These are phyloP conservation scores for Vicia villosa DNA, from an alignment of 306 rosid species.

Conservation along the genomic window DNA sequence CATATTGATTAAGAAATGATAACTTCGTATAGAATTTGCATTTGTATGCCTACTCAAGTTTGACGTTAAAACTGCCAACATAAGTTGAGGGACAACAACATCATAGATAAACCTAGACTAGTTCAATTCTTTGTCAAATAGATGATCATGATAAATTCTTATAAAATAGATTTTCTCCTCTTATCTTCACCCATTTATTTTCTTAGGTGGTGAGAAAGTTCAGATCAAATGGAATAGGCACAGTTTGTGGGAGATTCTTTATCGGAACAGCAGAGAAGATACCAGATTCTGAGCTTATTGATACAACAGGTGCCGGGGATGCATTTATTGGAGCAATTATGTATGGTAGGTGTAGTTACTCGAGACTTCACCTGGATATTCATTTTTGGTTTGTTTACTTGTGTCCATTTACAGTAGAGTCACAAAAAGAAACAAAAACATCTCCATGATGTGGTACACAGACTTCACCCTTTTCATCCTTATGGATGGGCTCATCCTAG, in stretches of 20 bases:
- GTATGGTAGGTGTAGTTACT: constrained; percentile 59
- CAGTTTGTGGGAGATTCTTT: constrained; percentile 73
- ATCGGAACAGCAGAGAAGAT: constrained; percentile 92
- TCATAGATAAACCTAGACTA: neutral
- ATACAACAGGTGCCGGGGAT: constrained; percentile 98
- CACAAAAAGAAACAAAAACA: constrained; percentile 15
- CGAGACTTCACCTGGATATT: constrained; percentile 18
- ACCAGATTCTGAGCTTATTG: constrained; percentile 72
- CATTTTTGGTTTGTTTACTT: constrained; percentile 3
- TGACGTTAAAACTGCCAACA: neutral
- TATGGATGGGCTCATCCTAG: neutral
- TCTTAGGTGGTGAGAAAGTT: constrained; percentile 60
- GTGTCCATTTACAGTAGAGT: constrained; percentile 1
- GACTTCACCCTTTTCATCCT: neutral
- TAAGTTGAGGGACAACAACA: constrained; percentile 9
- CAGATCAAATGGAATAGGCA: constrained; percentile 68
- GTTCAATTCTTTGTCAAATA: constrained; percentile 10
- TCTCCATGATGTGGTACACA: neutral
- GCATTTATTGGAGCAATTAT: constrained; percentile 91
- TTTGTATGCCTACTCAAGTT: neutral
- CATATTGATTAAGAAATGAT: neutral
- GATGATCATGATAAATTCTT: constrained; percentile 8
- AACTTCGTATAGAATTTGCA: neutral
- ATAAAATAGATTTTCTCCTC: neutral
- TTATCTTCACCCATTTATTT: constrained; percentile 4